Evolutionary conservation across 225 moss, liverwort and hornwort species (phyloP).

Genomic region (Polytrichum formosum): DNA sequence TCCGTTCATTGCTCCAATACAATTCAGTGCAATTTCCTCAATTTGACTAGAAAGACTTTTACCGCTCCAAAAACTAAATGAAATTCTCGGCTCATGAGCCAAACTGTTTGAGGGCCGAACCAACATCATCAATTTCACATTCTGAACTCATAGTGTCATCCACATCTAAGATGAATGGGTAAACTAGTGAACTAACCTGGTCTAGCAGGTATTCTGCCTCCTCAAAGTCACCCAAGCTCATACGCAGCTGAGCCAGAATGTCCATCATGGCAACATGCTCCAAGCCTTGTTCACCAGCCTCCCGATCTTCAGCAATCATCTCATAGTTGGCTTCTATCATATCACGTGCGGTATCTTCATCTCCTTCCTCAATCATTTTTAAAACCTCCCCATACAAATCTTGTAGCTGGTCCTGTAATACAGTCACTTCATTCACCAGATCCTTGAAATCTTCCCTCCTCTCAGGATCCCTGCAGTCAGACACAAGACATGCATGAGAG

Average conservation of each 20-base stretch:
- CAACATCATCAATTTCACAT: too few species aligned
- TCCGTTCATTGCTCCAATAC: too few species aligned
- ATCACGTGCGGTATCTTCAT: conserved; percentile 63
- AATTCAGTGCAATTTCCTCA: too few species aligned
- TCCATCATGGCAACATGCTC: conserved; percentile 94
- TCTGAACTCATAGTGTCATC: too few species aligned
- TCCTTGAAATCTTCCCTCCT: conserved; percentile 42
- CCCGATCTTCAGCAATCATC: conserved; percentile 64
- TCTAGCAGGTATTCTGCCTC: conserved; percentile 60
- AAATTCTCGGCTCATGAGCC: too few species aligned
- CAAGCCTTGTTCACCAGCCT: conserved; percentile 70
- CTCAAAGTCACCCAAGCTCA: conserved; percentile 78
- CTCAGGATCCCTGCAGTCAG: conserved; percentile 36
- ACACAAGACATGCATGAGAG: too few species aligned
- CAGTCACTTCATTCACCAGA: conserved; percentile 43
- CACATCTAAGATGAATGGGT: not conserved
- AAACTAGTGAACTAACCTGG: conserved; percentile 34
- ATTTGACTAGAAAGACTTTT: too few species aligned
- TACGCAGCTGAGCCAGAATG: conserved; percentile 75
- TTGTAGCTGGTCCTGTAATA: conserved; percentile 73
- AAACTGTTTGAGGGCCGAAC: too few species aligned
- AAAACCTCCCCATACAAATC: conserved; percentile 68
- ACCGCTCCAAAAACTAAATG: too few species aligned
- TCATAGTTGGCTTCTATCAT: conserved; percentile 87
- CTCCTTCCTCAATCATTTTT: conserved; percentile 78